Percentiles rank a stretch among this genome's conserved stretches.
Conservation (phyloP, 352 stramenopile genomes). For the Globisporangium barbulae region DNA sequence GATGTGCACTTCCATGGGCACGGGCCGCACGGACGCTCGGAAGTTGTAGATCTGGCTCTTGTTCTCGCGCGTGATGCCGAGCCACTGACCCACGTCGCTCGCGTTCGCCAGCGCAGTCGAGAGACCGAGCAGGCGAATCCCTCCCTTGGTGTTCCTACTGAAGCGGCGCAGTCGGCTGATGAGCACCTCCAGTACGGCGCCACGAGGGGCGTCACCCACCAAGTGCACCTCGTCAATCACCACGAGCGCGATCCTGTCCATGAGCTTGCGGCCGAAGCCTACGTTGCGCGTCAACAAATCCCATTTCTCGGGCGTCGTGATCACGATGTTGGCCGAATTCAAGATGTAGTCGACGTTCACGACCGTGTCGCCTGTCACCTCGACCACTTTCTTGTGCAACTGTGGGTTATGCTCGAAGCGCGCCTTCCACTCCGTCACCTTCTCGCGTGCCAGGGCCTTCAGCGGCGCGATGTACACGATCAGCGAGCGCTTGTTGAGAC, state of each 20-base stretch:
- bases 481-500: slow-evolving; percentile 23
- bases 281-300: slow-evolving; percentile 95
- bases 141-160: slow-evolving; percentile 60
- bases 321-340: slow-evolving; percentile 93
- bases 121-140: slow-evolving; percentile 93
- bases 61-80: slow-evolving; percentile 89
- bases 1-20: slow-evolving; percentile 96
- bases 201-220: slow-evolving; percentile 92
- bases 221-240: slow-evolving; percentile 99
- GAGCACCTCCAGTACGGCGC: slow-evolving; percentile 91
- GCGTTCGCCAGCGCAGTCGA: slow-evolving; percentile 97
- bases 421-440: slow-evolving; percentile 95
- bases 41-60: slow-evolving; percentile 93
- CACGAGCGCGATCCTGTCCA: slow-evolving; percentile 83
- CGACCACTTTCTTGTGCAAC: slow-evolving; percentile 92
- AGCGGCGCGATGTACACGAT: slow-evolving; percentile 98
- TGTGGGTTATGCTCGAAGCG: slow-evolving; percentile 85
- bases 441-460: slow-evolving; percentile 95
- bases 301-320: slow-evolving; percentile 98
- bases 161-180: slow-evolving; percentile 79
- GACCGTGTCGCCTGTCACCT: slow-evolving; percentile 96
- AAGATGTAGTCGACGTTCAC: slow-evolving; percentile 91
- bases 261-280: slow-evolving; percentile 60
- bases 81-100: slow-evolving; percentile 95
- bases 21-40: slow-evolving; percentile 91